Conservation (phyloP, 1,284 basidiomycete genomes). For the Meira nashicola region DNA sequence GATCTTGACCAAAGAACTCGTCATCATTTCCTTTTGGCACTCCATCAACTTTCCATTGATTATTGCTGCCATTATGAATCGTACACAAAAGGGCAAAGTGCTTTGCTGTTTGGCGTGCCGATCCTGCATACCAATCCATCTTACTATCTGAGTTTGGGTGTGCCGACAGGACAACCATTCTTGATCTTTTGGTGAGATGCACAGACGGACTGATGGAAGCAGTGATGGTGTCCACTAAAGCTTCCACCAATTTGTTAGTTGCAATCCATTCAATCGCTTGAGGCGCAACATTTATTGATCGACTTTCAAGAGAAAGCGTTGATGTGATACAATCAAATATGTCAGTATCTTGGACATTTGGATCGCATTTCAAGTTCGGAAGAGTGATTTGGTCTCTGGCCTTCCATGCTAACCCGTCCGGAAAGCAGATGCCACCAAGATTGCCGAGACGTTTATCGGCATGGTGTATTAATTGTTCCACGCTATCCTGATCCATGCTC, state of each 20-base stretch:
- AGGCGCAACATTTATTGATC: neutral
- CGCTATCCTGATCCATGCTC: neutral
- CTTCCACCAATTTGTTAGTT: constrained; percentile 5
- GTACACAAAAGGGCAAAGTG: too few relatives aligned
- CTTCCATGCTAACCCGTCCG: neutral
- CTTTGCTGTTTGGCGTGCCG: too few relatives aligned
- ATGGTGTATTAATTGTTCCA: too few relatives aligned
- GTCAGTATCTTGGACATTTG: constrained; percentile 3
- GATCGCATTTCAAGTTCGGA: neutral
- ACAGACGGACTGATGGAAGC: neutral
- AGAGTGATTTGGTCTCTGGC: neutral
- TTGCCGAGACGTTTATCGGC: neutral
- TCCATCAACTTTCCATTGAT: too few relatives aligned
- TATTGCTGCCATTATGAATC: too few relatives aligned
- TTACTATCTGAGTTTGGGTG: too few relatives aligned
- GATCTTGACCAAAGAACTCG: neutral
- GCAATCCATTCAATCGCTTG: neutral
- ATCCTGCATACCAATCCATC: too few relatives aligned
- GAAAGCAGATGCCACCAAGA: neutral
- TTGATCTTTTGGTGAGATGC: neutral
- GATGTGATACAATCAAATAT: neutral
- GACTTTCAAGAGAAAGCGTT: neutral
- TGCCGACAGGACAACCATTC: neutral
- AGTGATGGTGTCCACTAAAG: neutral
- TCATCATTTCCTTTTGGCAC: neutral